Evolutionary conservation across 345 rosid species (phyloP), one percentile per base, ranked within the genome.

Genomic region (Eucalyptus marginata): DNA sequence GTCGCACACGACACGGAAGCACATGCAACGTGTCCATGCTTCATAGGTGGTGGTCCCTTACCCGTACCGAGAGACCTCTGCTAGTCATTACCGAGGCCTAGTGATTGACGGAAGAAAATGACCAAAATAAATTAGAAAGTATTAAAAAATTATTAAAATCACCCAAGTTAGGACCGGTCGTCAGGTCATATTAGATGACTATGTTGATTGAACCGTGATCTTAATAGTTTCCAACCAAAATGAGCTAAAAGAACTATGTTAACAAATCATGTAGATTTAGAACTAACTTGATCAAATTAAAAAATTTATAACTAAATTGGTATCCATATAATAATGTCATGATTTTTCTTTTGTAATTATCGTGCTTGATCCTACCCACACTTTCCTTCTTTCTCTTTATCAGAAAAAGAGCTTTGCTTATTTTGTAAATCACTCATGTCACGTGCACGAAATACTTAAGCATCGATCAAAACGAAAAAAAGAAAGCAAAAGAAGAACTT

Each of bases 281-380:
- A 25, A 56, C 2, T 9, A 56, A 56, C 24, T 24, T 56, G 1
- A 22, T 22, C 13, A 56, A 56, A 24, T 24, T 22, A 24, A 56
- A 56, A 24, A 24, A 10, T 0, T 56, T 56, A 56, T 9, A n/a
- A n/a, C n/a, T n/a, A n/a, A 24, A 56, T 56, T 24, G 13, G 0
- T 24, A 24, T 56, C 1, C 6, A 24, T 9, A 56, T 7, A 56
- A 56, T 56, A 56, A 56, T 52, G 20, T 24, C 2, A 56, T 4
- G 12, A 56, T 9, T 56, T n/a, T 22, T 56, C 29, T 56, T 56
- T 56, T 22, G 3, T 56, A 56, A 10, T 56, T 22, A 56, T 56
- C 0, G 3, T 4, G 27, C 62, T 24, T 56, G 13, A 56, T 24
- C 29, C 62, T 56, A 24, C 6, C 13, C 62, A 56, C 62, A 24